Evolutionary conservation across 192 early-diverging fungal species (phyloP).

Genomic region (Chytriomyces sp.): DNA sequence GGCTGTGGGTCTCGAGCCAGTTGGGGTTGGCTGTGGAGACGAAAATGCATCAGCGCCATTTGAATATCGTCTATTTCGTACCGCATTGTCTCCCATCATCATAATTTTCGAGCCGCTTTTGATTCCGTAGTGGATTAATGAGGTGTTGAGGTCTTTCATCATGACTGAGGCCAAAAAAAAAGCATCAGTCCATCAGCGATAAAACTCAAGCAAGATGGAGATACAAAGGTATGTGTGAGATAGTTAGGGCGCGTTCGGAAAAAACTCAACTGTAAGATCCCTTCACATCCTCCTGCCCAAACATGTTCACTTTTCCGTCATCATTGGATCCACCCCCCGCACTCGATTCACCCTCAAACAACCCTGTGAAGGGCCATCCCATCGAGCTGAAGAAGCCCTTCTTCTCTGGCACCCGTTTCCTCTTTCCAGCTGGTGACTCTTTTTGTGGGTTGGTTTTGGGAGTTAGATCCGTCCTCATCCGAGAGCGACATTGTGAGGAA

Average conservation of each 20-base stretch:
- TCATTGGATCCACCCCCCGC: neutral
- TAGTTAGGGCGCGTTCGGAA: too few species aligned
- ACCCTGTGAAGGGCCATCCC: neutral
- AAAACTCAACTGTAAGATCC: slow-evolving; percentile 17
- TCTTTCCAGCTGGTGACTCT: neutral
- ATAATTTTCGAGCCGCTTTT: slow-evolving; percentile 72
- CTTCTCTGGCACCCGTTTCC: neutral
- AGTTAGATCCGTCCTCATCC: neutral
- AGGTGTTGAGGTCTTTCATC: slow-evolving; percentile 47
- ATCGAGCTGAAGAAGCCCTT: slow-evolving; percentile 5
- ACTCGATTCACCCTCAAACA: neutral
- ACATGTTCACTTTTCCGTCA: slow-evolving; percentile 17
- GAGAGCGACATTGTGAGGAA: neutral
- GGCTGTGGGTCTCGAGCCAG: neutral
- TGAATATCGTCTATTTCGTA: slow-evolving; percentile 30
- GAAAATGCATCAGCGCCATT: slow-evolving; percentile 33
- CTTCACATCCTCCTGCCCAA: slow-evolving; percentile 25
- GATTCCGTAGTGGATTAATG: slow-evolving; percentile 68
- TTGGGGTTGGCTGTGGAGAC: slow-evolving; percentile 31
- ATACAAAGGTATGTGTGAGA: too few species aligned
- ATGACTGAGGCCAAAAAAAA: slow-evolving; percentile 34
- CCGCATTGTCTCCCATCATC: slow-evolving; percentile 71
- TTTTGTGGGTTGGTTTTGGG: slow-evolving; percentile 9
- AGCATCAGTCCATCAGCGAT: slow-evolving; percentile 11
- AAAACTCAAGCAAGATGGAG: too few species aligned